Conservation (phyloP, 2,329 filamentous ascomycete species). For the Diaporthe sp. region DNA sequence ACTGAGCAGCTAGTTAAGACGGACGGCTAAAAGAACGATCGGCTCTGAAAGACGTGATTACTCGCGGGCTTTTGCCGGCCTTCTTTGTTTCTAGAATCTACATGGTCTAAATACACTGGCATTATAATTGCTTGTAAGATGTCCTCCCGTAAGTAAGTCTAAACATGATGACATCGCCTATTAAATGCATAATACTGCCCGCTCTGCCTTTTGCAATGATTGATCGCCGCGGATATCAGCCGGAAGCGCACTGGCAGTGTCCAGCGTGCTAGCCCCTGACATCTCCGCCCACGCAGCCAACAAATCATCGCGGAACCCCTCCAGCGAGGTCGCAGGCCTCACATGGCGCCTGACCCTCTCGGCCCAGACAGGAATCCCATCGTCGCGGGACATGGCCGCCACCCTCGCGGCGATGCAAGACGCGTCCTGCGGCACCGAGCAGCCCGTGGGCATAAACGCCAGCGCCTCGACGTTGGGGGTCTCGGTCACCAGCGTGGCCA, state of each 20-base stretch:
- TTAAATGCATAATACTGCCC: background rate
- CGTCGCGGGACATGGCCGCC: background rate
- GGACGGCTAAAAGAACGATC: too few relatives aligned
- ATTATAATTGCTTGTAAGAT: background rate
- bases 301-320: background rate
- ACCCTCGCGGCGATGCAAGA: background rate
- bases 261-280: background rate
- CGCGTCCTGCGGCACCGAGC: background rate
- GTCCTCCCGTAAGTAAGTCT: background rate
- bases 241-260: background rate
- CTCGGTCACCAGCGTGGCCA: background rate
- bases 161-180: background rate
- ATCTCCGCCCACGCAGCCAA: background rate
- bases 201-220: background rate
- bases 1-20: too few relatives aligned
- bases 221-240: background rate
- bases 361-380: background rate
- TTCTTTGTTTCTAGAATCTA: too few relatives aligned
- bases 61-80: too few relatives aligned
- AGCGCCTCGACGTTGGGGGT: conserved; percentile 12
- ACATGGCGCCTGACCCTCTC: background rate
- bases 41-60: too few relatives aligned
- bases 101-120: background rate
- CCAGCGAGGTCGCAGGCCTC: background rate
- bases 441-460: background rate